These are phyloP conservation scores for Penicillium decumbens DNA, from an alignment of 2,329 filamentous ascomycete genomes.

Conservation along the genomic window DNA sequence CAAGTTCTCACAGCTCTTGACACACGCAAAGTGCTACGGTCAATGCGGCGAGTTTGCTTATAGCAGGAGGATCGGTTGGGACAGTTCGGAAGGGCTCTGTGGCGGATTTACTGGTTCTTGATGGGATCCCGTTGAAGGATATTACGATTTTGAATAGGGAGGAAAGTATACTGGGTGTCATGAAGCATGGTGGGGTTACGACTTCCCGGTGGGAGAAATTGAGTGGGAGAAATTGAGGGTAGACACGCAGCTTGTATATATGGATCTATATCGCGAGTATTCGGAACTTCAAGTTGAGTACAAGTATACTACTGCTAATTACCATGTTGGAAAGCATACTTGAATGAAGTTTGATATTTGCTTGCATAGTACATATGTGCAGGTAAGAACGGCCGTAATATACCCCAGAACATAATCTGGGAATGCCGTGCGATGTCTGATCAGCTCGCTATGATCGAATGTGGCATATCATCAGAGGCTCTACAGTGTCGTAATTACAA, in stretches of 20 bases:
- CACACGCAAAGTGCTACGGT: slow-evolving; percentile 46
- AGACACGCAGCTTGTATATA: too few species aligned
- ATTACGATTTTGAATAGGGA: slow-evolving; percentile 50
- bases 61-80: slow-evolving; percentile 48
- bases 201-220: background rate
- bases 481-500: slow-evolving; percentile 16
- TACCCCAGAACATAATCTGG: slow-evolving; percentile 1
- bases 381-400: background rate
- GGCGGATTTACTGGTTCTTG: slow-evolving; percentile 53
- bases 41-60: slow-evolving; percentile 50
- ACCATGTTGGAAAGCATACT: background rate
- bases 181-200: slow-evolving; percentile 53
- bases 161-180: slow-evolving; percentile 47
- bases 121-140: slow-evolving; percentile 53
- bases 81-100: slow-evolving; percentile 48
- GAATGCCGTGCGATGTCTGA: slow-evolving; percentile 1
- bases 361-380: background rate
- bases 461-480: slow-evolving; percentile 1
- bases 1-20: too few species aligned
- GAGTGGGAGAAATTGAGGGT: background rate
- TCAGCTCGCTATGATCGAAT: background rate
- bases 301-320: background rate
- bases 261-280: too few species aligned
- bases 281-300: background rate
- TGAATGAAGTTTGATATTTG: background rate